Conservation (phyloP, 768 basidiomycete species). For the Amanita molliuscula region DNA sequence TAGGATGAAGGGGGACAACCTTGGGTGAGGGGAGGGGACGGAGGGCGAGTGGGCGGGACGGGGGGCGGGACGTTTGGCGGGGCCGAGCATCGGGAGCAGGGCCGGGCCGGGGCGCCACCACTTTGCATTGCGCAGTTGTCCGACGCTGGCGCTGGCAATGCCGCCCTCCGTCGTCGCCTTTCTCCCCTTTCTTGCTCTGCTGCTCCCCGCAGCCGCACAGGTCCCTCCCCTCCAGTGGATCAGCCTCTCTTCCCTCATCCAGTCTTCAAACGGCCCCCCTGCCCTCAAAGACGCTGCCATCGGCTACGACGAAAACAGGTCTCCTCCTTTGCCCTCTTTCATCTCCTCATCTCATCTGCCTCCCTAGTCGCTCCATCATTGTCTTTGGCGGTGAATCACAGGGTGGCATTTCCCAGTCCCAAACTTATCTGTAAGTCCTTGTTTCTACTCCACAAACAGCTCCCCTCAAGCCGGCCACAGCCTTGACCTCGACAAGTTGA, state of each 20-base stretch:
- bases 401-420: conserved; percentile 47
- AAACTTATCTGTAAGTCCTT: conserved; percentile 54
- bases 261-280: conserved; percentile 45
- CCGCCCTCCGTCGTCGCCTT: conserved; percentile 16
- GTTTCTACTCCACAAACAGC: conserved; percentile 1
- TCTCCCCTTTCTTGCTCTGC: conserved; percentile 15
- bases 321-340: conserved; percentile 2
- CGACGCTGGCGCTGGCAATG: conserved; percentile 16
- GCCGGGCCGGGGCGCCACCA: neutral
- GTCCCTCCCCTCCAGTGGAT: conserved; percentile 69
- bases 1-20: neutral
- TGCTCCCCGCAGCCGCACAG: conserved; percentile 35
- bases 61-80: neutral
- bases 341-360: conserved; percentile 20
- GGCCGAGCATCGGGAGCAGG: neutral
- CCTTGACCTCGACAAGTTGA: conserved; percentile 48
- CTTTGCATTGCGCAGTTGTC: neutral
- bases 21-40: neutral
- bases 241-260: conserved; percentile 49
- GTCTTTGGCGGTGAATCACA: conserved; percentile 72
- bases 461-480: conserved; percentile 22
- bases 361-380: conserved; percentile 42
- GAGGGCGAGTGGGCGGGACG: neutral
- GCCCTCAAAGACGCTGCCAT: conserved; percentile 64
- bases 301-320: conserved; percentile 46